Conservation (phyloP, 257 asterid genomes). For the Galeopsis tetrahit region DNA sequence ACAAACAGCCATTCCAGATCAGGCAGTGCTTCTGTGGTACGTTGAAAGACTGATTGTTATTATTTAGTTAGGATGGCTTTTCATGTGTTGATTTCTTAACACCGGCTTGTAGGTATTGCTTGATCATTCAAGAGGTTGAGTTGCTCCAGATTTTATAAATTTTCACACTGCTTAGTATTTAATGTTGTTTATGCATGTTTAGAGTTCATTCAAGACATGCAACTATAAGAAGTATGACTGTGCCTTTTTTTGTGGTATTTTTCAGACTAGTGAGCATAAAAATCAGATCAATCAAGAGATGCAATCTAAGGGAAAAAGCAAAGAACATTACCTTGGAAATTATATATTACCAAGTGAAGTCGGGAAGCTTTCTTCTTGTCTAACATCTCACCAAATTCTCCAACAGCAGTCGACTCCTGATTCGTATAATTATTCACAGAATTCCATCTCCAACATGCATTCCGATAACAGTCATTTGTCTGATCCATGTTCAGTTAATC, state of each 20-base stretch:
- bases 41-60: not conserved
- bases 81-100: not conserved
- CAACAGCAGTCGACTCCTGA: constrained; percentile 38
- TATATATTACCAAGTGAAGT: constrained; percentile 43
- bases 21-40: constrained; percentile 45
- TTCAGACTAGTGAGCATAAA: constrained; percentile 49
- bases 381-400: constrained; percentile 44
- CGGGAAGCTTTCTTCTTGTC: constrained; percentile 45
- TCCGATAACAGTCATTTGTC: constrained; percentile 48
- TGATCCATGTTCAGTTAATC: constrained; percentile 41
- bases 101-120: constrained; percentile 13
- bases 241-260: constrained; percentile 22
- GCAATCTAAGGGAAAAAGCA: constrained; percentile 44
- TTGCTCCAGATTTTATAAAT: not conserved
- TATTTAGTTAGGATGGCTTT: not conserved
- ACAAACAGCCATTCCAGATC: constrained; percentile 32
- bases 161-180: not conserved
- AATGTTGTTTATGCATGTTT: constrained; percentile 14
- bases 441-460: constrained; percentile 42
- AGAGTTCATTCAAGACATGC: not conserved
- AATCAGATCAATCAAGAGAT: constrained; percentile 51
- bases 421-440: constrained; percentile 46
- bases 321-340: constrained; percentile 42
- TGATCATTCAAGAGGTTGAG: constrained; percentile 11
- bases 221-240: constrained; percentile 2